Conservation (phyloP, 768 basidiomycete genomes). For the Amanita exitialis region DNA sequence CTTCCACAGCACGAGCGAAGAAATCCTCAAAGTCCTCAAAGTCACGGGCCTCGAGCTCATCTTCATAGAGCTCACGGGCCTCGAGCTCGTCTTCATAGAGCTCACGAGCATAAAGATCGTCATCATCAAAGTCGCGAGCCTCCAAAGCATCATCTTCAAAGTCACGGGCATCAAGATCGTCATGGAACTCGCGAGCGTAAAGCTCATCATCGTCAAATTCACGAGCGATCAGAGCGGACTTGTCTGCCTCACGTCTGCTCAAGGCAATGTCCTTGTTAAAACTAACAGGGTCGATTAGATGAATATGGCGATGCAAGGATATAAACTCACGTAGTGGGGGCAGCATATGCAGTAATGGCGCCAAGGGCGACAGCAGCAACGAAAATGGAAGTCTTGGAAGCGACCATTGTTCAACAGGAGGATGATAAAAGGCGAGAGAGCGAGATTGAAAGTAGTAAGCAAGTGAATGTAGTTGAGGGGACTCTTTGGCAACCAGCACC, state of each 20-base stretch:
- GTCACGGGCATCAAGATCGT: neutral
- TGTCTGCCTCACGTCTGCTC: neutral
- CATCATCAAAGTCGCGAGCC: neutral
- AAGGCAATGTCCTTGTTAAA: neutral
- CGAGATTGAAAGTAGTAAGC: neutral
- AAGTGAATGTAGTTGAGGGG: neutral
- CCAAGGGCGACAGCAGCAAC: constrained; percentile 2
- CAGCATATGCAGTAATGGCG: constrained; percentile 1
- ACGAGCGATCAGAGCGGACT: neutral
- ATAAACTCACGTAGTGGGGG: neutral
- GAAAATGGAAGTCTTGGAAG: constrained; percentile 3
- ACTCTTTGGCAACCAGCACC: constrained; percentile 6
- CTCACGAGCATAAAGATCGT: neutral
- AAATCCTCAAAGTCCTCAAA: neutral
- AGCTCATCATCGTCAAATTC: neutral
- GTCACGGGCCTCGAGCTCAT: too few relatives aligned
- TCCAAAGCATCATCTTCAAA: neutral
- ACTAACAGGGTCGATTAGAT: neutral
- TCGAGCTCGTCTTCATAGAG: neutral
- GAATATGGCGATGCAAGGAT: too few relatives aligned
- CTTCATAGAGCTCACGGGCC: neutral
- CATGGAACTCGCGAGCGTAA: neutral
- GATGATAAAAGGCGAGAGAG: too few relatives aligned
- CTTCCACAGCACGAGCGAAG: neutral
- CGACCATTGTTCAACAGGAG: constrained; percentile 1